Evolutionary conservation across 805 yeast species (phyloP).

Genomic region (Spathaspora girioi): DNA sequence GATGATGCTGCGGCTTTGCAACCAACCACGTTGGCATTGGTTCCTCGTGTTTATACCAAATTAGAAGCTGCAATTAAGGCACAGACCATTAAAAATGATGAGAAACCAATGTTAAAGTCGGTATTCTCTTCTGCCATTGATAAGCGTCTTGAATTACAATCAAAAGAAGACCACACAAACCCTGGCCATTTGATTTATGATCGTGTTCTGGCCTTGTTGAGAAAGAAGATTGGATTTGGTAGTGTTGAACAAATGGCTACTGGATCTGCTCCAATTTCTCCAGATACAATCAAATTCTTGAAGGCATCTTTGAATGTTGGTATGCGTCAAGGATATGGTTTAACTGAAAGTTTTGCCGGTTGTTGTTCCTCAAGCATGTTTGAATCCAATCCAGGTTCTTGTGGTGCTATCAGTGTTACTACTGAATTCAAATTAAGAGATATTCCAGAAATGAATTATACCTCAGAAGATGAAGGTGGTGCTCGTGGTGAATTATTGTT

Average conservation of each 20-base stretch:
- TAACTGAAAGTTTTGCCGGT: slow-evolving; percentile 65
- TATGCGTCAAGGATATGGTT: slow-evolving; percentile 71
- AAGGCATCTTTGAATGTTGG: slow-evolving; percentile 58
- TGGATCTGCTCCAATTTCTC: slow-evolving; percentile 70
- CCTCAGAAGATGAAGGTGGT: slow-evolving; percentile 26
- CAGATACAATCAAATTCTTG: slow-evolving; percentile 57
- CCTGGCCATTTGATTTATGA: slow-evolving; percentile 27
- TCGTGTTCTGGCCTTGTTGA: slow-evolving; percentile 22
- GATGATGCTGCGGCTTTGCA: slow-evolving; percentile 55
- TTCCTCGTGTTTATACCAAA: slow-evolving; percentile 62
- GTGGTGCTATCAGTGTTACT: slow-evolving; percentile 55
- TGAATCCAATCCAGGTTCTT: slow-evolving; percentile 38
- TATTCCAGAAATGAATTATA: slow-evolving; percentile 59
- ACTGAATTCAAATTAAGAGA: slow-evolving; percentile 54
- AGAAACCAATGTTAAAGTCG: slow-evolving; percentile 25
- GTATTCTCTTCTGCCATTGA: slow-evolving; percentile 28
- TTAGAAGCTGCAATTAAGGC: slow-evolving; percentile 60
- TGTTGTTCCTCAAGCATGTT: slow-evolving; percentile 33
- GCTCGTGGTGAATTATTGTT: slow-evolving; percentile 53
- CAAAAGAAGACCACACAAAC: slow-evolving; percentile 40
- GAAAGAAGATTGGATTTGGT: slow-evolving; percentile 34
- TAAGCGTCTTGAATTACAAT: slow-evolving; percentile 28
- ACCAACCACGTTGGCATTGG: slow-evolving; percentile 54
- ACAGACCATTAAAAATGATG: slow-evolving; percentile 33
- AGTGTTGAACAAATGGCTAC: slow-evolving; percentile 23